Evolutionary conservation across 192 early-diverging fungal genomes (phyloP), one percentile per base, ranked within the genome.

Genomic region (Cladochytrium replicatum): DNA sequence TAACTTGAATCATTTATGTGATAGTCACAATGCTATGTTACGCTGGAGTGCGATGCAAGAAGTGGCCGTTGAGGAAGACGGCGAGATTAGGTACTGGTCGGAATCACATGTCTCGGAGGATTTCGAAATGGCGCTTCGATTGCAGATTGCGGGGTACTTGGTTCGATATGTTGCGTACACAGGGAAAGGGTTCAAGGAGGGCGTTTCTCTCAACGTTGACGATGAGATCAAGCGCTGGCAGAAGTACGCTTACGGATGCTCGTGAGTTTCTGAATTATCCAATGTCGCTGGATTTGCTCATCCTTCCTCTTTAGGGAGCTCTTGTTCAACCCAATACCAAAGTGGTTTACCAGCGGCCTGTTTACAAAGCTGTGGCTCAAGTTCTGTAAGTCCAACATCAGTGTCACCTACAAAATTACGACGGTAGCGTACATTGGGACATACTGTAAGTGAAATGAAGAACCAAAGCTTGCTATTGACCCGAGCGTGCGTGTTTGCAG

Each of bases 61-160:
- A 28, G 53, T 55, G 32, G 54, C 56, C 31, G 55, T 58, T 51
- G 27, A 57, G 8, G 53, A 55, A 41, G 54, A 57, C 27, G 54
- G 29, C 7, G 6, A 42, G 19, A 29, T 58, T 23, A 58, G 43
- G 22, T 55, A 54, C 53, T 55, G 53, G 53, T 55, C 53, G 19
- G 53, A 55, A 25, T 44, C 30, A 7, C 53, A 57, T 29, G 53
- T 55, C 5, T 55, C 53, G 6, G 53, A 55, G 43, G 53, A 55
- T 57, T 55, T 55, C 23, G 53, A 55, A 21, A 55, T 55, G 53
- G 15, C 53, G 6, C 53, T 55, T 8, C 52, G 53, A 6, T 17
- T 55, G 6, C 53, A 55, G 56, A 60, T 55, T 6, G 13, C 34
- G 17, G 53, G 53, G 5, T 55, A 58, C 54, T 8, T 55, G 7